Conservation (phyloP, 2,329 filamentous ascomycete species). For the Paecilomyces sp. region DNA sequence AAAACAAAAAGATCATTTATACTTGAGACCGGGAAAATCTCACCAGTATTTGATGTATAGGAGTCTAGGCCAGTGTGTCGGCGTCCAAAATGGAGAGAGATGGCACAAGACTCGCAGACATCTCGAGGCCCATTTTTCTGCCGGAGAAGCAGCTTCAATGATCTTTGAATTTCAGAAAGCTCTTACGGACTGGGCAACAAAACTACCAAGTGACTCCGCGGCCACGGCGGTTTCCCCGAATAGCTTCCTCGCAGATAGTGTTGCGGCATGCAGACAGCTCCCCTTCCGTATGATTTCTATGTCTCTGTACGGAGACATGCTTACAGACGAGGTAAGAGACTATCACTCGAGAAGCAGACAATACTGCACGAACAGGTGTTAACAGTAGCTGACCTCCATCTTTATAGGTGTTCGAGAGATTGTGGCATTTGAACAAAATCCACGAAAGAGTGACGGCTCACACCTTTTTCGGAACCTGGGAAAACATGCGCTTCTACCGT, state of each 20-base stretch:
- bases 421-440: neutral
- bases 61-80: neutral
- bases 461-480: neutral
- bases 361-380: too few relatives aligned
- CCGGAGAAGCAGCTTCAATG: neutral
- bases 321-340: neutral
- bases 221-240: neutral
- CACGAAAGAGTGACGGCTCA: neutral
- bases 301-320: neutral
- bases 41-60: neutral
- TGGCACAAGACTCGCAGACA: neutral
- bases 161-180: neutral
- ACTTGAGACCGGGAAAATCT: neutral
- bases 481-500: neutral
- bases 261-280: neutral
- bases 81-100: neutral
- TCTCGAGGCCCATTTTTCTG: neutral
- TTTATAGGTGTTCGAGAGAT: neutral
- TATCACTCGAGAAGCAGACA: neutral
- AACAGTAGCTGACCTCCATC: neutral
- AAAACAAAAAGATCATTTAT: too few relatives aligned
- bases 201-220: neutral
- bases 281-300: neutral
- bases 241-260: neutral
- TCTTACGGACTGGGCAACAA: neutral